Base-by-base conservation (phyloP, 73 alveolate species). In the Paraurostyla sp. region DNA sequence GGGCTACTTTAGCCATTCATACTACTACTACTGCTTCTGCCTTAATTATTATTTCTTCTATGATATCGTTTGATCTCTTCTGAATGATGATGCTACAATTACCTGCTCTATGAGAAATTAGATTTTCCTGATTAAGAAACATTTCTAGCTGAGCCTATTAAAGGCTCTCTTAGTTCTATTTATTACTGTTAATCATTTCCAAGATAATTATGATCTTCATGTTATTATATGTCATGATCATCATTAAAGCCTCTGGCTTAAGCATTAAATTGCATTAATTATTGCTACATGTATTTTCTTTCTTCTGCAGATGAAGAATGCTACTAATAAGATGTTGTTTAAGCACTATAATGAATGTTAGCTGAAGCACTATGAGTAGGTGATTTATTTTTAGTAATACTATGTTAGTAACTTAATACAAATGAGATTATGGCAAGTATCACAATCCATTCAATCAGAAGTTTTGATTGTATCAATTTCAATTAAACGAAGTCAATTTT, bases 251-350 rank as follows among this genome's bases (percentile, higher is more conserved):
- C 4, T 1, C 32, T 15, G 30, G 46, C 6, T 13, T 65, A 13
- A 9, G 1, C 13, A 35, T 65, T 65, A 38, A 65, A 65, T 22
- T 65, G 58, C 82, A 65, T 65, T 40, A 65, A 38, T 23, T 65
- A 38, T 40, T 65, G 32, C 46, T 65, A 40, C 82, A 65, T 65
- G 25, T 65, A 65, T 40, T 65, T 65, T 40, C 82, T 33, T 38
- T 65, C 82, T 13, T 65, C 82, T 0, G 82, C 82, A 13, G 82
- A 65, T 29, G 82, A 65, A 6, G 82, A 65, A 65, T 65, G 82
- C 46, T 65, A 38, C 58, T 65, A 38, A 23, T 65, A 65, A 38
- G 59, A 35, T 6, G 82, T 65, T 2, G 82, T 65, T 38, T 65
- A 65, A 18, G 60, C 82, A 9, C 59, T 35, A 38, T 65, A 13